Evolutionary conservation across 371 early-diverging fungal genomes (phyloP).

Genomic region (Mortierella sp.): DNA sequence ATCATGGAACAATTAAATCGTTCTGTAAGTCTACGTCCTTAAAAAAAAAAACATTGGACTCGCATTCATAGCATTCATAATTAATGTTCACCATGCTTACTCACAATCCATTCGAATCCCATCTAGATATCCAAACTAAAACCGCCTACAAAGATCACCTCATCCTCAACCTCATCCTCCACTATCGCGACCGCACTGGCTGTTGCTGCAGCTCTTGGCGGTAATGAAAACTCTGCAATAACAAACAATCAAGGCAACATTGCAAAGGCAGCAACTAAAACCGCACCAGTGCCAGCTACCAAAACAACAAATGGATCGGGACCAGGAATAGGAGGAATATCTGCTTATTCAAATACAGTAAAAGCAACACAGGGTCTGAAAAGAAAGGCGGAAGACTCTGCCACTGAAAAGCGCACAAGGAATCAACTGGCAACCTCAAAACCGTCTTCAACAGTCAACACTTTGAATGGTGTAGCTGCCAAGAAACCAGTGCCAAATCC

Average conservation of each 20-base stretch:
- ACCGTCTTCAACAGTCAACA: not conserved
- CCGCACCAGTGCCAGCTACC: constrained; percentile 2
- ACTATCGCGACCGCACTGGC: constrained; percentile 46
- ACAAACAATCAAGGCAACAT: constrained; percentile 4
- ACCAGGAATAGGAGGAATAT: not conserved
- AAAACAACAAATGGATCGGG: not conserved
- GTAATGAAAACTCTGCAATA: constrained; percentile 23
- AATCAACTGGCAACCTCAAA: constrained; percentile 4
- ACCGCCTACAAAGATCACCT: constrained; percentile 48
- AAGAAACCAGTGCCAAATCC: constrained; percentile 4
- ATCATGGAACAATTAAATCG: constrained; percentile 46
- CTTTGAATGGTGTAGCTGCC: not conserved
- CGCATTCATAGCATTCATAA: not conserved
- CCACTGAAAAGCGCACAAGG: constrained; percentile 18
- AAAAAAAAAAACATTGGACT: not conserved
- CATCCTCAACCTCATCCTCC: constrained; percentile 37
- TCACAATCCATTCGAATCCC: not conserved
- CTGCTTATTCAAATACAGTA: not conserved
- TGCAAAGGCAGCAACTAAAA: not conserved
- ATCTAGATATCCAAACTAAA: constrained; percentile 49
- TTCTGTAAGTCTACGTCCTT: constrained; percentile 21
- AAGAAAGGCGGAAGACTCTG: constrained; percentile 36
- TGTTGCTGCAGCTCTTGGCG: constrained; percentile 35
- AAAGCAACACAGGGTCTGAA: constrained; percentile 16
- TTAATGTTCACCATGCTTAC: not conserved